Conservation (phyloP, 352 stramenopile genomes). For the Phytophthora sojae region DNA sequence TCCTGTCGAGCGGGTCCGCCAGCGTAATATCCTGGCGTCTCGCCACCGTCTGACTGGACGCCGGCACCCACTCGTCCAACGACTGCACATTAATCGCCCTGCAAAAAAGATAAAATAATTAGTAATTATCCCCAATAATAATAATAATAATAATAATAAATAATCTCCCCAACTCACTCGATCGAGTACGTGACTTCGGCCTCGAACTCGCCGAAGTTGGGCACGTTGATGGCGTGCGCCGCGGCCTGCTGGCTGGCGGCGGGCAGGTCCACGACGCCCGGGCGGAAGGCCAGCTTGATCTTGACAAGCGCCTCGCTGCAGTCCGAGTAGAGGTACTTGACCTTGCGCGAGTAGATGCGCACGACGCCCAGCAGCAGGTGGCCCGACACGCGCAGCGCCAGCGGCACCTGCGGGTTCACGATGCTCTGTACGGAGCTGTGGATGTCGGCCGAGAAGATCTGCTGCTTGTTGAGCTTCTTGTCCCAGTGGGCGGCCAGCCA, state of each 20-base stretch:
- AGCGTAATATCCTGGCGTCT: constrained; percentile 89
- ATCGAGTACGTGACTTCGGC: constrained; percentile 86
- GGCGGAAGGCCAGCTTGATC: constrained; percentile 98
- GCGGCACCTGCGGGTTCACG: constrained; percentile 95
- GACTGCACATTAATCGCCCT: constrained; percentile 72
- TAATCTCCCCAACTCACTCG: constrained; percentile 57
- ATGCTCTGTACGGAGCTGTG: constrained; percentile 96
- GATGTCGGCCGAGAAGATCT: constrained; percentile 99
- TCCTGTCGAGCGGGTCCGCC: constrained; percentile 63
- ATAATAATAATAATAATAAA: constrained; percentile 9
- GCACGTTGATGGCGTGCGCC: constrained; percentile 83
- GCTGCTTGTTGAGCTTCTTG: constrained; percentile 99
- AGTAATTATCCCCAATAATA: neutral
- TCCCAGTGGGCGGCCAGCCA: constrained; percentile 99
- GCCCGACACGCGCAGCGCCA: constrained; percentile 97
- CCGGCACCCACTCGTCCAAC: constrained; percentile 84
- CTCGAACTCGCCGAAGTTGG: constrained; percentile 88
- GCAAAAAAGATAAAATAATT: constrained; percentile 7
- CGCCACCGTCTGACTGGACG: constrained; percentile 78
- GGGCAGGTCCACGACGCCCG: constrained; percentile 82
- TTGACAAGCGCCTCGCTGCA: constrained; percentile 99
- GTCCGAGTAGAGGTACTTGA: constrained; percentile 98
- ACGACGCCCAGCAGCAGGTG: constrained; percentile 98
- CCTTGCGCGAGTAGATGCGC: constrained; percentile 98
- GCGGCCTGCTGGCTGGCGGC: constrained; percentile 70